Conservation (phyloP, 495 filamentous ascomycete genomes). For the Baudoinia panamericana region DNA sequence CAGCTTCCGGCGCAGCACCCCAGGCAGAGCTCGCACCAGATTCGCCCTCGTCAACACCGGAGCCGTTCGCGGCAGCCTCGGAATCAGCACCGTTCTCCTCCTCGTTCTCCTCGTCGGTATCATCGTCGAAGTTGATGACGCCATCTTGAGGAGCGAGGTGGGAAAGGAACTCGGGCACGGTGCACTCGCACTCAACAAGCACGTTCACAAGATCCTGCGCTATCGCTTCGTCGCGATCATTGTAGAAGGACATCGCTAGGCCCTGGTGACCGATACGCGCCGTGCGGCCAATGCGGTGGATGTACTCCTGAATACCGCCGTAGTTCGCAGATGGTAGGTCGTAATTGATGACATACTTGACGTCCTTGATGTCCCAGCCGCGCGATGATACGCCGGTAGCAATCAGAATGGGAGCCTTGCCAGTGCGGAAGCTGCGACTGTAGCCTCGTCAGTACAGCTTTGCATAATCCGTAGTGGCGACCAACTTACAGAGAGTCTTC, state of each 20-base stretch:
- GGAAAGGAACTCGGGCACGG: conserved; percentile 70
- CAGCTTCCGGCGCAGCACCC: not conserved
- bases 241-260: conserved; percentile 80
- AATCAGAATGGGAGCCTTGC: conserved; percentile 62
- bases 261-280: conserved; percentile 85
- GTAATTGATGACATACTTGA: conserved; percentile 87
- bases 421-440: conserved; percentile 67
- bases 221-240: conserved; percentile 45
- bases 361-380: conserved; percentile 67
- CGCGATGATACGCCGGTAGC: conserved; percentile 76
- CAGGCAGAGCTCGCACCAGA: not conserved
- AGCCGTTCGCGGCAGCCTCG: conserved; percentile 6
- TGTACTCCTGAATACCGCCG: conserved; percentile 89
- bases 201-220: conserved; percentile 52
- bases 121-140: conserved; percentile 20
- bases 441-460: conserved; percentile 16
- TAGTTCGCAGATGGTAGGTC: conserved; percentile 56
- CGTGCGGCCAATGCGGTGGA: conserved; percentile 91
- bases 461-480: not conserved
- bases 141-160: conserved; percentile 43
- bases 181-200: conserved; percentile 63
- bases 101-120: conserved; percentile 17
- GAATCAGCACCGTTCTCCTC: conserved; percentile 1
- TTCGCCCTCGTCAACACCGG: not conserved
- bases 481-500: conserved; percentile 74